Evolutionary conservation across 2,329 filamentous ascomycete genomes (phyloP).

Genomic region (Hypoxylon sp.): DNA sequence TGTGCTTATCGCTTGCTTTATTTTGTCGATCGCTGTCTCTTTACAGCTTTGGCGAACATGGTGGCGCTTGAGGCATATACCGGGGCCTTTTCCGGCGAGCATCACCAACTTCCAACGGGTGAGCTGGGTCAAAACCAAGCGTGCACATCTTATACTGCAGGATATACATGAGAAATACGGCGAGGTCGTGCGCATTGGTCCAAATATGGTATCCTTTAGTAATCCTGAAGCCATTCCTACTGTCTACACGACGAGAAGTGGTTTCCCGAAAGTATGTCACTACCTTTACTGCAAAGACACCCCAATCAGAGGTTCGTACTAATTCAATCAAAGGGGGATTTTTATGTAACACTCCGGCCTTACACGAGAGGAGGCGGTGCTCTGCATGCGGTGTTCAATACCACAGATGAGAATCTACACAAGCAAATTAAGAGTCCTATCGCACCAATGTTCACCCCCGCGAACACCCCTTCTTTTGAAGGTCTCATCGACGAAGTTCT

Average conservation of each 20-base stretch:
- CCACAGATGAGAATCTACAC: constrained; percentile 53
- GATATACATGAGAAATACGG: constrained; percentile 44
- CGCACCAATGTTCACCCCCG: constrained; percentile 46
- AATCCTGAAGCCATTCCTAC: constrained; percentile 41
- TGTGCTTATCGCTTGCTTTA: not conserved
- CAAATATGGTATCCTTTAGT: constrained; percentile 42
- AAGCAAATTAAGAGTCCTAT: constrained; percentile 51
- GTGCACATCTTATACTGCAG: constrained; percentile 37
- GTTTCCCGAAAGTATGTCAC: constrained; percentile 46
- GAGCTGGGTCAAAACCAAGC: constrained; percentile 43
- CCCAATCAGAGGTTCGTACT: not conserved
- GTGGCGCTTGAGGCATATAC: constrained; percentile 44
- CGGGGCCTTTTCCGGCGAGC: constrained; percentile 43
- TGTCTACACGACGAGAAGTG: constrained; percentile 44
- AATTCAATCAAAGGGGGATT: constrained; percentile 42
- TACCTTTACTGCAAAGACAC: not conserved
- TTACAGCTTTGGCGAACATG: constrained; percentile 30
- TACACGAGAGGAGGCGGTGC: constrained; percentile 43
- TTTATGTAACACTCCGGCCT: constrained; percentile 50
- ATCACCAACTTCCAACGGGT: constrained; percentile 44
- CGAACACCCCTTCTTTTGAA: constrained; percentile 47
- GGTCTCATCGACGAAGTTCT: constrained; percentile 46
- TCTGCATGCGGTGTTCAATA: constrained; percentile 52
- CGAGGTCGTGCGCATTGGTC: constrained; percentile 42
- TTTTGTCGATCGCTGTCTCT: constrained; percentile 11